phyloP scores from a whole-genome alignment of 768 basidiomycete species.

The Russula sp. region DNA sequence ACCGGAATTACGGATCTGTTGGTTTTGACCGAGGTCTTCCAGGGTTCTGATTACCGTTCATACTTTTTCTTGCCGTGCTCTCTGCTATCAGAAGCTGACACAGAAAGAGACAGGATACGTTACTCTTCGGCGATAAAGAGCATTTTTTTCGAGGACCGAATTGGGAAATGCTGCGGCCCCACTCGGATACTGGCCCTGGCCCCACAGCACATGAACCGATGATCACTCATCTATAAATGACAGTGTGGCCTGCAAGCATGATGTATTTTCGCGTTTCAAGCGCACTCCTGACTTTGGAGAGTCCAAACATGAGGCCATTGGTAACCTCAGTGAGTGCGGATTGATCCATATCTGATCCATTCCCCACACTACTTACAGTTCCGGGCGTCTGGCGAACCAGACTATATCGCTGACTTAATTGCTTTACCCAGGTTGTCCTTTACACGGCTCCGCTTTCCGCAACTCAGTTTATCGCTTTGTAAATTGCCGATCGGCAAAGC shows the following conservation, averaged over 20 bases:
- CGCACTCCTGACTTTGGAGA: background rate
- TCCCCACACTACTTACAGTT: background rate
- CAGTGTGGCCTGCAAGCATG: background rate
- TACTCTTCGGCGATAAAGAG: constrained; percentile 18
- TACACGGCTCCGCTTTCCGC: background rate
- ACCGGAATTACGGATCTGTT: constrained; percentile 46
- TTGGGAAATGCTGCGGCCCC: constrained; percentile 8
- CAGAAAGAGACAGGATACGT: background rate
- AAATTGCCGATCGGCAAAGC: constrained; percentile 5
- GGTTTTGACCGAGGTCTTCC: background rate
- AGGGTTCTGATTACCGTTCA: constrained; percentile 3
- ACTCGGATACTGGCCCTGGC: background rate
- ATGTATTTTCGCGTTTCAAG: constrained; percentile 19
- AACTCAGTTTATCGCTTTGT: constrained; percentile 6
- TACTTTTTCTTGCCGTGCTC: background rate
- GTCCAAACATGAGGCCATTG: background rate
- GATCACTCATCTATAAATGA: constrained; percentile 7
- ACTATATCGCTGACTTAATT: constrained; percentile 16
- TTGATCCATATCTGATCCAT: background rate
- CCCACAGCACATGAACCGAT: constrained; percentile 14
- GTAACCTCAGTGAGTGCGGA: background rate
- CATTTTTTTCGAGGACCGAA: background rate
- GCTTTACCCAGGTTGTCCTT: background rate
- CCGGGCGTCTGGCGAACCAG: constrained; percentile 3
- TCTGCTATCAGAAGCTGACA: constrained; percentile 7